These are phyloP conservation scores for Epichloe sibirici DNA, from an alignment of 2,329 filamentous ascomycete genomes.

Conservation along the genomic window DNA sequence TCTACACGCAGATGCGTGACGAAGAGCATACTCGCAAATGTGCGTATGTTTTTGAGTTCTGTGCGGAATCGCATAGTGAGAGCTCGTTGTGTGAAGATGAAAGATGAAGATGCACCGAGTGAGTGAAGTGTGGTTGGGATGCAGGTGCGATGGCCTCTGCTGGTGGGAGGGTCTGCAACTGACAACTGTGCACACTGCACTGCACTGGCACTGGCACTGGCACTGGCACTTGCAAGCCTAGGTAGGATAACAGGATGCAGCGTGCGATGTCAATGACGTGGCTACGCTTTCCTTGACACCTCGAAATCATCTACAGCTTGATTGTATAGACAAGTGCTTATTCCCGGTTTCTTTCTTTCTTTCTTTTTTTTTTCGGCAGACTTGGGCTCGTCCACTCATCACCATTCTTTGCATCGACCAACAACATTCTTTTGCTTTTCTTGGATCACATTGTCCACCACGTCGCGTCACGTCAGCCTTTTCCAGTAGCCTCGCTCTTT, in stretches of 20 bases:
- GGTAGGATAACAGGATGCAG: not conserved
- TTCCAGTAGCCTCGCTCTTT: not conserved
- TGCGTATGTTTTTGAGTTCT: conserved; percentile 52
- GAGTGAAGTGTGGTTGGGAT: not conserved
- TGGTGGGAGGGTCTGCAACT: not conserved
- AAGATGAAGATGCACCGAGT: not conserved
- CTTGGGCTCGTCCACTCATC: not conserved
- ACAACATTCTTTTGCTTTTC: conserved; percentile 4
- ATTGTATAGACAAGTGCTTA: not conserved
- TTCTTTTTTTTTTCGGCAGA: not conserved
- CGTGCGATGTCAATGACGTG: not conserved
- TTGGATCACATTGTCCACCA: conserved; percentile 1
- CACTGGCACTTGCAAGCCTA: not conserved
- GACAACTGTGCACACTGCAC: not conserved
- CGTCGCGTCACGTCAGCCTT: not conserved
- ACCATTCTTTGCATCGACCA: not conserved
- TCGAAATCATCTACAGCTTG: too few relatives aligned
- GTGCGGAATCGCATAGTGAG: conserved; percentile 53
- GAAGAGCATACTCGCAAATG: conserved; percentile 44
- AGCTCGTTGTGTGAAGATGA: not conserved
- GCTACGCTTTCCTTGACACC: not conserved
- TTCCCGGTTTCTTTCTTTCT: not conserved
- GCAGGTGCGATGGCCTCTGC: not conserved
- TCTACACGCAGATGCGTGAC: not conserved
- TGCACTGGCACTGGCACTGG: not conserved